phyloP scores from a whole-genome alignment of 495 filamentous ascomycete genomes.

The Neurospora pannonica region DNA sequence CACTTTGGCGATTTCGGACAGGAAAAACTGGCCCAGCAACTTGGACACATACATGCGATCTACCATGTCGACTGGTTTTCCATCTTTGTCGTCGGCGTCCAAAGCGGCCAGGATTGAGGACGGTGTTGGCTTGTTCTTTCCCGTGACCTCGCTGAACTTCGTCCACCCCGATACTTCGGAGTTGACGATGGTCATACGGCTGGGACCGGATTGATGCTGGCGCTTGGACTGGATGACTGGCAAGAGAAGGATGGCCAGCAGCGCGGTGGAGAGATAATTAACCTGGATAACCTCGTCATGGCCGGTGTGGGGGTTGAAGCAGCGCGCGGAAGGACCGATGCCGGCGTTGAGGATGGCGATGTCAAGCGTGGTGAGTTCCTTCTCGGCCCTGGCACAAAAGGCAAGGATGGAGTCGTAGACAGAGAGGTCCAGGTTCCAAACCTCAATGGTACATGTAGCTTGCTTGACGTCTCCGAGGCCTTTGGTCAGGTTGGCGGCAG shows the following conservation, averaged over 20 bases:
- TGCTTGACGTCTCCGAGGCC: too few relatives aligned
- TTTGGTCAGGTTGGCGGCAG: neutral
- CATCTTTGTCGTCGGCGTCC: constrained; percentile 16
- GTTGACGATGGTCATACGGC: constrained; percentile 4
- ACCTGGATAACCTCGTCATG: constrained; percentile 40
- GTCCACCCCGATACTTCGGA: constrained; percentile 7
- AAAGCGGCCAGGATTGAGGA: constrained; percentile 27
- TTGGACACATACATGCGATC: constrained; percentile 29
- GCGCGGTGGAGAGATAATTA: constrained; percentile 40
- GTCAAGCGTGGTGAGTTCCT: constrained; percentile 31
- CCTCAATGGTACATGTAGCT: too few relatives aligned
- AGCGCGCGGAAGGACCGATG: constrained; percentile 12
- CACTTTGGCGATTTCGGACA: constrained; percentile 15
- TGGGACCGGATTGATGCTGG: neutral
- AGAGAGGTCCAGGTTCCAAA: constrained; percentile 46
- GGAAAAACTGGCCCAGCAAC: constrained; percentile 29
- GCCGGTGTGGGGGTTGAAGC: constrained; percentile 14
- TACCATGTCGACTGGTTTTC: neutral
- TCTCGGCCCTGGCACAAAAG: constrained; percentile 28
- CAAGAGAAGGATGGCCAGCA: constrained; percentile 27
- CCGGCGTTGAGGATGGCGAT: constrained; percentile 43
- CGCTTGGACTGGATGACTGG: constrained; percentile 26
- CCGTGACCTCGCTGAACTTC: neutral
- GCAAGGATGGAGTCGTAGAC: constrained; percentile 30
- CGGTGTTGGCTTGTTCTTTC: neutral